phyloP scores from a whole-genome alignment of 495 filamentous ascomycete species.

The Astrothelium macrocarpum region DNA sequence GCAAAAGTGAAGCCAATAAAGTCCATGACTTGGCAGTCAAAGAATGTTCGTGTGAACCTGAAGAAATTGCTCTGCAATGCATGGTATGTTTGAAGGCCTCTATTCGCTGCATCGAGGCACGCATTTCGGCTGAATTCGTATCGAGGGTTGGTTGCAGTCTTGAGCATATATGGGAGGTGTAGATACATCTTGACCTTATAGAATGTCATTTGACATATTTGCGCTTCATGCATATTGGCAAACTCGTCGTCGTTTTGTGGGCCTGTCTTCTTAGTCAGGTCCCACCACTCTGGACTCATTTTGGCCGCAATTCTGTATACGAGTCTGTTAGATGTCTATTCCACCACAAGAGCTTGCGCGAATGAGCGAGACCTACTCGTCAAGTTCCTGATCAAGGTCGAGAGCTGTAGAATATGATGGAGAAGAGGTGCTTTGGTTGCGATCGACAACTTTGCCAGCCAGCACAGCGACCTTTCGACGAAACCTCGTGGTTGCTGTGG shows the following conservation, averaged over 20 bases:
- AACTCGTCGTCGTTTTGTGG: conserved; percentile 5
- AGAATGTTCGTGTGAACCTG: conserved; percentile 20
- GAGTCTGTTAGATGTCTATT: neutral
- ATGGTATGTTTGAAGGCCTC: conserved; percentile 38
- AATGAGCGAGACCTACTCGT: conserved; percentile 10
- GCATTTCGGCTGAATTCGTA: conserved; percentile 33
- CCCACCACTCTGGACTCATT: conserved; percentile 32
- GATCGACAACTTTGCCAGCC: conserved; percentile 43
- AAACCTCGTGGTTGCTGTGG: conserved; percentile 7
- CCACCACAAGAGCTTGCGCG: neutral
- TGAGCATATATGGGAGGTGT: conserved; percentile 48
- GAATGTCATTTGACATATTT: neutral
- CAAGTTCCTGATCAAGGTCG: conserved; percentile 40
- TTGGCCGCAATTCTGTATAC: conserved; percentile 26
- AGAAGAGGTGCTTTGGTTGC: conserved; percentile 36
- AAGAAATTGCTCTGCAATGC: conserved; percentile 31
- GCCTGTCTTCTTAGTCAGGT: conserved; percentile 12
- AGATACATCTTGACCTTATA: conserved; percentile 27
- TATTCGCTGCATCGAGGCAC: conserved; percentile 41
- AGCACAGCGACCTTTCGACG: conserved; percentile 28
- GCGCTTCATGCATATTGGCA: neutral
- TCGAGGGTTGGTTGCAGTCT: conserved; percentile 34
- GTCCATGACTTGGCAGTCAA: conserved; percentile 45
- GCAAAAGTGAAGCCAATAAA: conserved; percentile 46
- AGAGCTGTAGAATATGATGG: conserved; percentile 36